These are phyloP conservation scores for Lindgomyces ingoldianus DNA, from an alignment of 495 filamentous ascomycete species.

Conservation along the genomic window DNA sequence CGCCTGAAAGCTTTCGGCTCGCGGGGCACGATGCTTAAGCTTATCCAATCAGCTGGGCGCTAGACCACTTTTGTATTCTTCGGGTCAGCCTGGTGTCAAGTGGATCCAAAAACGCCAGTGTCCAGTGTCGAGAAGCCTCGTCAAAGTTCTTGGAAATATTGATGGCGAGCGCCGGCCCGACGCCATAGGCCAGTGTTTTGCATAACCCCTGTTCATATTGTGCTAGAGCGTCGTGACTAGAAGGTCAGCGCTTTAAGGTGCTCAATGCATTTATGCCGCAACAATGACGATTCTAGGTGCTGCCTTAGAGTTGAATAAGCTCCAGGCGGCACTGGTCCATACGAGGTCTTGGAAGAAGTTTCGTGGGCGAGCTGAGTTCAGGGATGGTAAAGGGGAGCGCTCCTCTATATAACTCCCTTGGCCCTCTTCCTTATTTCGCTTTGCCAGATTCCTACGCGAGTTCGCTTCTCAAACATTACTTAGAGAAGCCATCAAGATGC, in stretches of 20 bases:
- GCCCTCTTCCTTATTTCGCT: background rate
- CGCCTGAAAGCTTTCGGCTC: no score
- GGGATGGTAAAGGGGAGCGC: background rate
- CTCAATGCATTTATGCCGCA: background rate
- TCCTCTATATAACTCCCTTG: slow-evolving; percentile 8
- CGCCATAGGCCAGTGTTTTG: background rate
- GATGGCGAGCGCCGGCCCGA: background rate
- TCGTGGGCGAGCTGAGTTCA: background rate
- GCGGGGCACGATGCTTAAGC: background rate
- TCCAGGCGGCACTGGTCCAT: background rate
- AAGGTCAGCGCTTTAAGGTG: background rate
- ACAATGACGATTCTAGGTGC: background rate
- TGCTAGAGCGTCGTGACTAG: slow-evolving; percentile 1
- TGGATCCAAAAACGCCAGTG: background rate
- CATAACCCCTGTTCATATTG: background rate
- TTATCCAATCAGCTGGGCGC: background rate
- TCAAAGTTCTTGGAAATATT: slow-evolving; percentile 28
- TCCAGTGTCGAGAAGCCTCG: background rate
- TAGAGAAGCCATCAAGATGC: slow-evolving; percentile 3
- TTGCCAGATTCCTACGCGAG: background rate
- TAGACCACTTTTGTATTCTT: background rate
- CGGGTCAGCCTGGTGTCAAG: background rate
- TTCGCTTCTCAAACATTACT: background rate
- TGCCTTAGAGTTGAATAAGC: background rate
- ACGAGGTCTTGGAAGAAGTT: background rate